These are phyloP conservation scores for Naganishia albida DNA, from an alignment of 1,284 basidiomycete species.

Conservation along the genomic window DNA sequence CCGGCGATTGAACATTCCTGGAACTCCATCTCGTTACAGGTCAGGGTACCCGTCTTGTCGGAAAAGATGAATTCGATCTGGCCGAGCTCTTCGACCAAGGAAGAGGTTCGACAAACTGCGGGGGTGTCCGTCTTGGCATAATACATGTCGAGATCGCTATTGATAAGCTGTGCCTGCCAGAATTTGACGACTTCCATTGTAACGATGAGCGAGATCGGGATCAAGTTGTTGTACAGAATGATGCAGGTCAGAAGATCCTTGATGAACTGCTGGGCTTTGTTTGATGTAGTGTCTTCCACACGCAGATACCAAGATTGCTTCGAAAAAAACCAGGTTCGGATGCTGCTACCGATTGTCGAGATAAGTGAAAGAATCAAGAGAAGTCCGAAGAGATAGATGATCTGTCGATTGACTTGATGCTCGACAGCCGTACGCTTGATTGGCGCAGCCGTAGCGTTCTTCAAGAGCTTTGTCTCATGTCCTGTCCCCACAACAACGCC, in stretches of 20 bases:
- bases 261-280: conserved; percentile 55
- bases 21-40: conserved; percentile 98
- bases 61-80: conserved; percentile 99
- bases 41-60: conserved; percentile 97
- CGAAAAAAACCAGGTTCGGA: conserved; percentile 84
- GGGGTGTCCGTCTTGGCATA: conserved; percentile 92
- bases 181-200: conserved; percentile 99
- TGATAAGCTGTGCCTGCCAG: conserved; percentile 95
- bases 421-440: conserved; percentile 97
- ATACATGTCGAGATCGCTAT: conserved; percentile 96
- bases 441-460: conserved; percentile 89
- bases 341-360: conserved; percentile 87
- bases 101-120: conserved; percentile 93
- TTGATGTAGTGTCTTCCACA: conserved; percentile 48
- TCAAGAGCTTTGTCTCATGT: conserved; percentile 98
- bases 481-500: conserved; percentile 93
- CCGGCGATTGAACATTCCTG: conserved; percentile 87
- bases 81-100: conserved; percentile 95
- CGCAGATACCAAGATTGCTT: conserved; percentile 78
- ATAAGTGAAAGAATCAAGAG: conserved; percentile 84
- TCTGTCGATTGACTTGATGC: conserved; percentile 92
- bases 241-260: conserved; percentile 93
- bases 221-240: conserved; percentile 98
- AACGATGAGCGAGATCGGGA: conserved; percentile 97
- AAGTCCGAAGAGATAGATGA: conserved; percentile 90